These are phyloP conservation scores for Arctium minus DNA, from an alignment of 129 eudicot species.

Conservation along the genomic window DNA sequence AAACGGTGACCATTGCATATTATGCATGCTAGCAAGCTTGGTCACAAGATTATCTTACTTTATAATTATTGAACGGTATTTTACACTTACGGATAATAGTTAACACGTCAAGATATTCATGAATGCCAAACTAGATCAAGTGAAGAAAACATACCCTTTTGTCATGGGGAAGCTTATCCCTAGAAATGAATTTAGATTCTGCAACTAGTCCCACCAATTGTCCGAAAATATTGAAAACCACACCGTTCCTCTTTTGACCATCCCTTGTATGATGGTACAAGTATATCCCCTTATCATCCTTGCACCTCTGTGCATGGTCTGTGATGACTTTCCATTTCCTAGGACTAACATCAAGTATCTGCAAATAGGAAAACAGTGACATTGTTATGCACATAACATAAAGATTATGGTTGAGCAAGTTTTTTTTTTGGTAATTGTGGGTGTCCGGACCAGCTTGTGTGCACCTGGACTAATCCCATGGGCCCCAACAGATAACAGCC, in stretches of 20 bases:
- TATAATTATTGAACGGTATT: neutral
- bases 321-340: conserved; percentile 17
- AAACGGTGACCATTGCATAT: neutral
- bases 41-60: neutral
- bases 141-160: conserved; percentile 17
- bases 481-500: no score
- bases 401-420: neutral
- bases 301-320: conserved; percentile 24
- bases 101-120: neutral
- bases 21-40: neutral
- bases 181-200: conserved; percentile 11
- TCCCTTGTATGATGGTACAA: conserved; percentile 18
- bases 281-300: conserved; percentile 24
- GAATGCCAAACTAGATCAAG: neutral
- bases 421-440: no score
- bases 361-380: neutral
- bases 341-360: conserved; percentile 17
- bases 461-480: no score
- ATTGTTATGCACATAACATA: neutral
- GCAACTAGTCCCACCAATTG: conserved; percentile 21
- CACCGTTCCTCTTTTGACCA: conserved; percentile 18
- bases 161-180: conserved; percentile 19
- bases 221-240: conserved; percentile 21
- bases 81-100: neutral
- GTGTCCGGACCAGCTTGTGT: no score